These are phyloP conservation scores for Penicillium bovifimosum DNA, from an alignment of 495 filamentous ascomycete species.

Conservation along the genomic window DNA sequence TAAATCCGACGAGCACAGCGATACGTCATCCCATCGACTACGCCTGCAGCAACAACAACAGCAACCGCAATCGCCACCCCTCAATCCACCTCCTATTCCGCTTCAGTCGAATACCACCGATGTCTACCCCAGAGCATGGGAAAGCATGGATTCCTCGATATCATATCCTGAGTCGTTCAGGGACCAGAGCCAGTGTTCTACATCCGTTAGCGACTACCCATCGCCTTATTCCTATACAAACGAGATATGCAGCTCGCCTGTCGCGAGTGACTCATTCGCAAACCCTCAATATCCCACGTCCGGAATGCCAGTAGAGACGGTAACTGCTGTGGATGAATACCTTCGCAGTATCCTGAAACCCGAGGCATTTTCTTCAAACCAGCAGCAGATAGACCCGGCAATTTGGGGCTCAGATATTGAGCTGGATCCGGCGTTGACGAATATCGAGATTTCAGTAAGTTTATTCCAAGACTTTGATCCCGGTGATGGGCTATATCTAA, in stretches of 20 bases:
- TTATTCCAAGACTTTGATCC: background rate
- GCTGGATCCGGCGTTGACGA: background rate
- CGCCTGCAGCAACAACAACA: background rate
- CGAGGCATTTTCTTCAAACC: background rate
- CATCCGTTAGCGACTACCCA: background rate
- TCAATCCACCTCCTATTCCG: background rate
- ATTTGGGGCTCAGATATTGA: conserved; percentile 3
- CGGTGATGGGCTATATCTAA: background rate
- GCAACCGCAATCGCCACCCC: background rate
- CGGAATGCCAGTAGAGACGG: conserved; percentile 3
- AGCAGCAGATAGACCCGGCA: background rate
- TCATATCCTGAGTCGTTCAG: background rate
- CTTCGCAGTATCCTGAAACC: conserved; percentile 4
- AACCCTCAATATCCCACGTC: background rate
- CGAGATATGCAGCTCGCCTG: conserved; percentile 2
- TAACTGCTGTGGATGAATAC: background rate
- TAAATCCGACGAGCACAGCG: background rate
- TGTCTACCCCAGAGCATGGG: background rate
- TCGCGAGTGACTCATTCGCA: background rate
- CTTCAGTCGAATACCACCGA: background rate
- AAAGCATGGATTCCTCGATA: conserved; percentile 3
- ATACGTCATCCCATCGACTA: background rate
- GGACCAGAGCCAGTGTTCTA: background rate
- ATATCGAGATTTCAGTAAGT: background rate
- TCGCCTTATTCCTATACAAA: conserved; percentile 3